Conservation (phyloP, 2,329 filamentous ascomycete species). For the Diaporthe longicolla region DNA sequence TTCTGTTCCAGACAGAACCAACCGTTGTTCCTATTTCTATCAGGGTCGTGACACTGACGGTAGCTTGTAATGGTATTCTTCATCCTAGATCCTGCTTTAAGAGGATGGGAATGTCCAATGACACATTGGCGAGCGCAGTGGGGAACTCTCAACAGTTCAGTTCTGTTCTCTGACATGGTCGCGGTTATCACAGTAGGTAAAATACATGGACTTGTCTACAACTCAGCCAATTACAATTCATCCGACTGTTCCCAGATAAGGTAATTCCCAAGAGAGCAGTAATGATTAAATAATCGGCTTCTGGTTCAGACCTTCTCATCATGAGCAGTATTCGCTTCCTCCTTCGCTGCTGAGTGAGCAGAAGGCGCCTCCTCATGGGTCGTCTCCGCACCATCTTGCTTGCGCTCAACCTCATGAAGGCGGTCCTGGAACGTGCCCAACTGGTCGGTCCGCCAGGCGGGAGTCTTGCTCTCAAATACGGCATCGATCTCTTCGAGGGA, state of each 20-base stretch:
- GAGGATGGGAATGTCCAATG: too few relatives aligned
- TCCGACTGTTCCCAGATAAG: not conserved
- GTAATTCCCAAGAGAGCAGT: not conserved
- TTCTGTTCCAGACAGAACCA: too few relatives aligned
- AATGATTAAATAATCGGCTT: not conserved
- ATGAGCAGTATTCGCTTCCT: not conserved
- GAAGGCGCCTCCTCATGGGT: constrained; percentile 30
- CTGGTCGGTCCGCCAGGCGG: constrained; percentile 38
- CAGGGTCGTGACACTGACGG: too few relatives aligned
- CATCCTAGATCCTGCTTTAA: too few relatives aligned
- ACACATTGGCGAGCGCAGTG: too few relatives aligned
- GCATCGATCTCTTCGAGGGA: constrained; percentile 67
- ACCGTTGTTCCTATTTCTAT: too few relatives aligned
- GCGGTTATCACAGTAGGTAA: too few relatives aligned
- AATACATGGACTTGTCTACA: not conserved
- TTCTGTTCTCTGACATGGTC: too few relatives aligned
- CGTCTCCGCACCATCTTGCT: constrained; percentile 24
- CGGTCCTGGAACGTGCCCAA: constrained; percentile 39
- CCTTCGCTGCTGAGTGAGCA: not conserved
- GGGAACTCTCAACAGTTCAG: too few relatives aligned
- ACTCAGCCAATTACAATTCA: not conserved
- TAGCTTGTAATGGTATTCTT: not conserved
- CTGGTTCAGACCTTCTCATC: constrained; percentile 28
- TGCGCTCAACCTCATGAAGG: constrained; percentile 32
- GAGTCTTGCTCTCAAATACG: constrained; percentile 58